A percentile compares a stretch with the other conserved stretches of the same genome.
Evolutionary conservation across 805 yeast genomes (phyloP).

Genomic region (Priceomyces castillae): DNA sequence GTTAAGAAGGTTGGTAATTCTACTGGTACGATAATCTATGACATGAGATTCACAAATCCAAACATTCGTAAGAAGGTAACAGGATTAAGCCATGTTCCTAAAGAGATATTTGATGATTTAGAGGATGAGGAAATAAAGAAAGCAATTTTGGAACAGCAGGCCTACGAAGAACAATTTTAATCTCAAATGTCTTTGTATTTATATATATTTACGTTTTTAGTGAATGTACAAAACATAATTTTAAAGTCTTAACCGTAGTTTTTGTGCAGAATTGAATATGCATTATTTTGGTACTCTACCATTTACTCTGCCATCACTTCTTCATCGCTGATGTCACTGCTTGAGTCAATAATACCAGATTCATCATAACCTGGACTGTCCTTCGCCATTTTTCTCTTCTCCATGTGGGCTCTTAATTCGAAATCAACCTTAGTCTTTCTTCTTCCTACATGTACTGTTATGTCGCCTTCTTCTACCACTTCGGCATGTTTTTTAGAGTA

Average conservation of each 20-base stretch:
- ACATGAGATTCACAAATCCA: constrained; percentile 42
- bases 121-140: constrained; percentile 51
- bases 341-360: constrained; percentile 6
- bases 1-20: constrained; percentile 24
- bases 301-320: constrained; percentile 4
- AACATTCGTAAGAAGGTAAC: constrained; percentile 53
- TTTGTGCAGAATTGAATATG: constrained; percentile 3
- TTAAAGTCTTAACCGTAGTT: constrained; percentile 1
- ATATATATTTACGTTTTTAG: not conserved
- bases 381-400: constrained; percentile 23
- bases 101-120: constrained; percentile 54
- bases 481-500: constrained; percentile 46
- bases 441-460: constrained; percentile 45
- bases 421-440: constrained; percentile 46
- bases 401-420: constrained; percentile 46
- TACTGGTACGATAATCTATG: constrained; percentile 39
- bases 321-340: constrained; percentile 14
- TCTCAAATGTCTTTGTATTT: not conserved
- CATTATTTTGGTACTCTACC: not conserved
- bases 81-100: constrained; percentile 61
- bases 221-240: not conserved
- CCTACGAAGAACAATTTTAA: constrained; percentile 37
- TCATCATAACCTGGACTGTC: constrained; percentile 12
- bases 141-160: constrained; percentile 64
- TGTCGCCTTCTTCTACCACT: constrained; percentile 48